Base-by-base conservation (phyloP, 108 stramenopile genomes). In the Hondaea fermentalgiana region DNA sequence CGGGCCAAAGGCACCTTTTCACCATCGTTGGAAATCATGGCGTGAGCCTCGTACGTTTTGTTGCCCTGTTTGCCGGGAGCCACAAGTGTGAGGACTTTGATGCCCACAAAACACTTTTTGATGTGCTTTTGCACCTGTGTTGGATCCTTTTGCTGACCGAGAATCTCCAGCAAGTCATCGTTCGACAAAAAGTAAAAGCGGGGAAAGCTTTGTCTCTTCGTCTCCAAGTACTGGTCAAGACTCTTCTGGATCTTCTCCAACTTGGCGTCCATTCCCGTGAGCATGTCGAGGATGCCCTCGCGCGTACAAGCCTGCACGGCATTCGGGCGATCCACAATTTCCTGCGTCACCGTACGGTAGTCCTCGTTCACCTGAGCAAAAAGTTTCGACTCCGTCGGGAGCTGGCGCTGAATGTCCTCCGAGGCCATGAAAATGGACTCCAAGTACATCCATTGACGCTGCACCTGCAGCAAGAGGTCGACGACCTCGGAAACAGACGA, bases 131-230 rank as follows among this genome's bases (percentile, higher is more conserved):
- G 93, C 14, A 95, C 94, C 21, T 64, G 60, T 45, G 69, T 49
- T 45, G 95, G 95, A 42, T 95, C 93, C 83, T 90, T 90, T 4
- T 90, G 58, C 64, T 95, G 94, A 0, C 95, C 95, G 59, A 95
- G 89, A 23, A 95, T 94, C 88, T 95, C 95, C 45, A 95, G 92
- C 55, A 95, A 92, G 44, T 95, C 95, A 87, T 94, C 95, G 72
- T 95, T 93, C 60, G 95, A 95, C 57, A 95, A 90, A 58, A 95
- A 95, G 88, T 94, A 95, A 87, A 95, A 95, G 4, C 95, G 89
- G 3, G 95, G 95, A 58, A 95, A 95, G 58, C 91, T 88, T 91
- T 92, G 72, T 25, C 95, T 91, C 90, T 94, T 92, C 5, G 90
- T 94, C 87, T 95, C 95, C 16, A 95, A 69, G 91, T 95, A 95